A percentile compares a stretch with the other conserved stretches of the same genome.
phyloP scores from a whole-genome alignment of 345 rosid genomes.

The Pseudoturritis turrita region DNA sequence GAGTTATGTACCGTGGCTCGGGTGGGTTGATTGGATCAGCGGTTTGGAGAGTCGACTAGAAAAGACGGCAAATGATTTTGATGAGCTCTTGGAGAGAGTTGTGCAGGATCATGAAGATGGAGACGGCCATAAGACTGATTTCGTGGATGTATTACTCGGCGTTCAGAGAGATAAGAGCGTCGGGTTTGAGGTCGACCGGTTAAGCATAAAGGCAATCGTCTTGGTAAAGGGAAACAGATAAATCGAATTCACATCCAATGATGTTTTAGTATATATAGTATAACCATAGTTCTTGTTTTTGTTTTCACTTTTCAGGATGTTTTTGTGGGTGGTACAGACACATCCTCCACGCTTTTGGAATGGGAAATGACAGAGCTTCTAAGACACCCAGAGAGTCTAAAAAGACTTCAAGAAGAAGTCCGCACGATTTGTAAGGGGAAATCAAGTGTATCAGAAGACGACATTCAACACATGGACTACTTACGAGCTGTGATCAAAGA shows the following conservation, averaged over 20 bases:
- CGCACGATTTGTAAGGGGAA: conserved; percentile 1
- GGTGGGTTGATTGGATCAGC: conserved; percentile 35
- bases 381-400: conserved; percentile 30
- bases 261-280: background rate
- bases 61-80: conserved; percentile 27
- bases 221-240: conserved; percentile 31
- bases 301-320: conserved; percentile 29
- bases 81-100: conserved; percentile 29
- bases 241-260: background rate
- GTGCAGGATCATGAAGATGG: conserved; percentile 26
- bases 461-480: conserved; percentile 28
- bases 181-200: conserved; percentile 29
- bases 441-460: conserved; percentile 22
- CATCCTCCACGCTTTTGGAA: conserved; percentile 33
- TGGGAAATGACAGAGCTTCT: conserved; percentile 48
- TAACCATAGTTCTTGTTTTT: background rate
- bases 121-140: background rate
- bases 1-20: conserved; percentile 52
- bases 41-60: conserved; percentile 25
- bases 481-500: conserved; percentile 41
- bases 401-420: conserved; percentile 31
- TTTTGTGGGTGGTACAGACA: conserved; percentile 42
- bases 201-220: conserved; percentile 38
- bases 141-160: conserved; percentile 25
- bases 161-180: conserved; percentile 29